phyloP scores from a whole-genome alignment of 306 rosid genomes.

The Macrotyloma uniflorum region DNA sequence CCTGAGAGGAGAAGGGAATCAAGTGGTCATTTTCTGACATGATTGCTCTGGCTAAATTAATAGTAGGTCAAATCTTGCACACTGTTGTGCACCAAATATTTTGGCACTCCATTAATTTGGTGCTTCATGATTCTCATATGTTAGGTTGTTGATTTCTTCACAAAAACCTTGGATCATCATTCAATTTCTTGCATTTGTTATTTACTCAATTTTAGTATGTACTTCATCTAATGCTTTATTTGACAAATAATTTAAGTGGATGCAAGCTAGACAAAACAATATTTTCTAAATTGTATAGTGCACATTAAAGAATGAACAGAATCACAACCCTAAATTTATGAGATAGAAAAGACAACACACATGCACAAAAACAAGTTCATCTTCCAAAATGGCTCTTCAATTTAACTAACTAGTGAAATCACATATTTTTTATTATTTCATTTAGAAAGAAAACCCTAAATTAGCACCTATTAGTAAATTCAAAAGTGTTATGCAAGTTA shows the following conservation, averaged over 20 bases:
- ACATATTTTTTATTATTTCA: neutral
- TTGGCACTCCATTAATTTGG: neutral
- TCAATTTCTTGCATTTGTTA: neutral
- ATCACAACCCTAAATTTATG: neutral
- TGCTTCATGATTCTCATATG: neutral
- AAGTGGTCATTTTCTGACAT: conserved; percentile 21
- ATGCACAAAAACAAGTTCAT: neutral
- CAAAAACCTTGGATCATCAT: neutral
- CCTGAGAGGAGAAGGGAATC: neutral
- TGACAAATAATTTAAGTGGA: neutral
- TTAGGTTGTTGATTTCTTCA: neutral
- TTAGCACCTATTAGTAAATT: neutral
- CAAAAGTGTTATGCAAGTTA: neutral
- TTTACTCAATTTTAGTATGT: neutral
- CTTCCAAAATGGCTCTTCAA: neutral
- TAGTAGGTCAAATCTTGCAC: conserved; percentile 10
- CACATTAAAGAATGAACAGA: neutral
- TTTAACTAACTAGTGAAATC: neutral
- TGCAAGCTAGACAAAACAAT: neutral
- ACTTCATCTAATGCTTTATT: conserved; percentile 4
- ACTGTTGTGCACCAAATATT: neutral
- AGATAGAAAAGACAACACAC: neutral
- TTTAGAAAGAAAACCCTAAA: neutral
- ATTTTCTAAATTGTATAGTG: neutral
- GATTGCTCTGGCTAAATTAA: neutral